Base-by-base conservation (phyloP, 2,329 filamentous ascomycete species). In the Moelleriella libera region DNA sequence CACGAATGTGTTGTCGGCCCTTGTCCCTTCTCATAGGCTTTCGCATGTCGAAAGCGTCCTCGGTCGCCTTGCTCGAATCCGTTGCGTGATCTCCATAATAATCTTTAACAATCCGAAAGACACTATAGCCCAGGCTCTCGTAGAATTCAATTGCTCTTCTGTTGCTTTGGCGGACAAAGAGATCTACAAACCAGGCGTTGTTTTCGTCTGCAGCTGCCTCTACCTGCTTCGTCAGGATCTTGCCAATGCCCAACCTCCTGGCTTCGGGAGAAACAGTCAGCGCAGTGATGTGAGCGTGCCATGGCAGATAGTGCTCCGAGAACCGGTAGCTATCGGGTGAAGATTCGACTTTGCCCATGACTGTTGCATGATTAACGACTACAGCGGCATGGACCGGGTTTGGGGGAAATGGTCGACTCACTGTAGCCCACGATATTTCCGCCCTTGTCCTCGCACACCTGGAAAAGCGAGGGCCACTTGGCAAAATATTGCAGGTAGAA, bases 401-500 rank as follows among this genome's bases (percentile, higher is more conserved):
- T 32, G n/a, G 42, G 6, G 42, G n/a, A 34, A 30, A 48, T 48
- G 41, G 48, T 42, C 41, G 41, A 68, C 79, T 49, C 75, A 94
- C 89, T 94, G 67, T 98, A 98, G 48, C 86, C 92, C 54, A 95
- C 84, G 49, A 97, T 90, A 52, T 88, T 83, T n/a, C 88, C 88
- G 52, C 83, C 75, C 48, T 79, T 76, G 54, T 90, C 87, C 63
- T 95, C 87, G 50, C 94, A 88, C 12, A 94, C 86, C 61, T 88
- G 88, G 69, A 96, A 97, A 42, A 97, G 77, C 30, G 88, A 83
- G 1, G 92, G 92, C 92, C 92, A 98, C 72, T 86, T 88, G 47
- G 88, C 88, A 54, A 95, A 81, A 67, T 98, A 98, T 59, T 94
- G 86, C 50, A 96, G 78, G 69, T 98, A 98, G 71, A 97, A 98